Conservation (phyloP, 306 rosid species). For the Rosa chinensis region DNA sequence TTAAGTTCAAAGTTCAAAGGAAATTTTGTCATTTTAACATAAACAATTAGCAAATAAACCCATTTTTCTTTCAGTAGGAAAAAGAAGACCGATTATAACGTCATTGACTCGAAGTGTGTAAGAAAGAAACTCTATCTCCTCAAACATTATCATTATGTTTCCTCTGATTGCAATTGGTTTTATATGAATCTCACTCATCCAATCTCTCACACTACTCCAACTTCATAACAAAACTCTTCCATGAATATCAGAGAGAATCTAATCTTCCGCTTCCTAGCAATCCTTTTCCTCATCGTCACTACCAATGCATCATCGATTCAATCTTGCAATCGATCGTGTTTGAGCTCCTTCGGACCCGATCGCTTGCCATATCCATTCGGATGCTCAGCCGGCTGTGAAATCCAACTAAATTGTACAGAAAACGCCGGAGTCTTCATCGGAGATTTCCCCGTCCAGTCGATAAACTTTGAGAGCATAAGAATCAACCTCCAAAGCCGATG, state of each 20-base stretch:
- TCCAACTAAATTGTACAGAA: constrained; percentile 56
- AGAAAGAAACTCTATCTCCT: neutral
- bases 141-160: neutral
- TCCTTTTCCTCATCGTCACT: constrained; percentile 19
- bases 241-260: constrained; percentile 24
- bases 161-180: neutral
- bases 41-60: neutral
- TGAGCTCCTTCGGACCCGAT: neutral
- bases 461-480: constrained; percentile 42
- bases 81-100: neutral
- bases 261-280: neutral
- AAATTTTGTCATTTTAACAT: neutral
- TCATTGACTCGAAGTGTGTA: neutral
- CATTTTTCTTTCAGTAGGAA: neutral
- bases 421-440: constrained; percentile 40
- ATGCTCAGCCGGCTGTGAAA: constrained; percentile 67
- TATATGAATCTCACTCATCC: neutral
- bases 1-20: constrained; percentile 7
- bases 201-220: neutral
- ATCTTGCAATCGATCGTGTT: constrained; percentile 56
- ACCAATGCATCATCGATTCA: constrained; percentile 19
- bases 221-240: neutral
- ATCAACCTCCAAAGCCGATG: constrained; percentile 48
- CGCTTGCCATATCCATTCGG: constrained; percentile 63
- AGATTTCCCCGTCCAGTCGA: constrained; percentile 45